phyloP scores from a whole-genome alignment of 2,329 filamentous ascomycete species.

The Exophiala oligosperma region DNA sequence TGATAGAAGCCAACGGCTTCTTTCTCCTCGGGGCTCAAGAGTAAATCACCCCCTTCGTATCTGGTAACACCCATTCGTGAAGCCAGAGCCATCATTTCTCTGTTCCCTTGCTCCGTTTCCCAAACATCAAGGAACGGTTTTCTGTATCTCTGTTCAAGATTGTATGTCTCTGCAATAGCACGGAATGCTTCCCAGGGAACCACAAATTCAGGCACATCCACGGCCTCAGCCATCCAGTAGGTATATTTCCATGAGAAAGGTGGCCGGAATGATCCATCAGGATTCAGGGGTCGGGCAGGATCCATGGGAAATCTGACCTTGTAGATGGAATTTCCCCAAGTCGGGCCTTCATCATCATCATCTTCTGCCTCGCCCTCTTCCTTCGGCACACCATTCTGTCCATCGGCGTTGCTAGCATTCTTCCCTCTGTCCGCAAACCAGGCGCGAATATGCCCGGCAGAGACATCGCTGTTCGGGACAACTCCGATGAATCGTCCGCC shows the following conservation, averaged over 20 bases:
- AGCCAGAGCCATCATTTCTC: constrained; percentile 76
- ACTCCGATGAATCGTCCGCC: constrained; percentile 92
- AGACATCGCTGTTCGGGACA: constrained; percentile 94
- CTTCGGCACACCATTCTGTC: constrained; percentile 38
- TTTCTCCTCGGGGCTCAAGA: constrained; percentile 83
- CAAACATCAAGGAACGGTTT: constrained; percentile 89
- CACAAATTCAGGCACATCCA: constrained; percentile 96
- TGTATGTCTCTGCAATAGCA: constrained; percentile 92
- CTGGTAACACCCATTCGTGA: constrained; percentile 94
- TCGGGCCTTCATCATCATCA: constrained; percentile 67
- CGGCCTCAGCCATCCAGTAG: constrained; percentile 93
- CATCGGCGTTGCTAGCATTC: constrained; percentile 41
- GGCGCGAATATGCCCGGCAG: constrained; percentile 73
- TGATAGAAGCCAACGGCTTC: constrained; percentile 87
- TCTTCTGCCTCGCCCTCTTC: constrained; percentile 56
- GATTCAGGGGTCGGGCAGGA: constrained; percentile 63
- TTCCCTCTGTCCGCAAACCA: constrained; percentile 61
- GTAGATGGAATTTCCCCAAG: constrained; percentile 95
- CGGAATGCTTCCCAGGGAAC: constrained; percentile 98
- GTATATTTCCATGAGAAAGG: constrained; percentile 98
- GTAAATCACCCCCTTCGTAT: constrained; percentile 62
- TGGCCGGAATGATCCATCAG: constrained; percentile 85
- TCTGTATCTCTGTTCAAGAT: constrained; percentile 91
- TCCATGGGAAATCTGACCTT: constrained; percentile 75
- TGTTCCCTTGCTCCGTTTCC: constrained; percentile 85